Evolutionary conservation across 1,284 basidiomycete species (phyloP).

Genomic region (Mixia osmundae): DNA sequence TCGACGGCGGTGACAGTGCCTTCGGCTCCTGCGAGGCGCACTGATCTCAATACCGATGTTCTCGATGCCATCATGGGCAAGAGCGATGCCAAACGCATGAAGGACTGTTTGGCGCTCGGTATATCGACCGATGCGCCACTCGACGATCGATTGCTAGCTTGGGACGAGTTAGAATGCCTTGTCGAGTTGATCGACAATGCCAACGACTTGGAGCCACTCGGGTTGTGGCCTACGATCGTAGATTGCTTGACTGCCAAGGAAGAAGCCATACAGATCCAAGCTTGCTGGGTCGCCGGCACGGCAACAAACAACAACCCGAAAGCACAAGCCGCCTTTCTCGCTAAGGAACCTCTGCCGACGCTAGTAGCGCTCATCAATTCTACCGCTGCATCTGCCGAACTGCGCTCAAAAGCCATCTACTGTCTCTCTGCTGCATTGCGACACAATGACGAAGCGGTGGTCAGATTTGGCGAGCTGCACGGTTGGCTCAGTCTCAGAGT

Average conservation of each 20-base stretch:
- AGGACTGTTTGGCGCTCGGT: too few relatives aligned
- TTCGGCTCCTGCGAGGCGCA: not conserved
- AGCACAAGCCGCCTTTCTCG: slow-evolving; percentile 47
- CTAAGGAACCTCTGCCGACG: slow-evolving; percentile 39
- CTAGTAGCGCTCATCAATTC: slow-evolving; percentile 37
- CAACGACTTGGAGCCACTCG: slow-evolving; percentile 61
- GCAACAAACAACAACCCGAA: slow-evolving; percentile 86
- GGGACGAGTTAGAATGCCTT: slow-evolving; percentile 76
- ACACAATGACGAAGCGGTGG: slow-evolving; percentile 48
- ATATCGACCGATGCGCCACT: too few relatives aligned
- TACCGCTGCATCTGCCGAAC: slow-evolving; percentile 26
- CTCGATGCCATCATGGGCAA: slow-evolving; percentile 70
- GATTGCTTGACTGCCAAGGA: slow-evolving; percentile 36
- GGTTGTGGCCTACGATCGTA: slow-evolving; percentile 67
- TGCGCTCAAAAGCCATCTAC: slow-evolving; percentile 66
- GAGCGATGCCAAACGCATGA: slow-evolving; percentile 62
- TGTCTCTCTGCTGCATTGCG: slow-evolving; percentile 62
- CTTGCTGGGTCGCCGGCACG: slow-evolving; percentile 79
- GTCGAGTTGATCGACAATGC: slow-evolving; percentile 84
- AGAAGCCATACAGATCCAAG: slow-evolving; percentile 41
- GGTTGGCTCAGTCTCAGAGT: slow-evolving; percentile 47
- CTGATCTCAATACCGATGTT: slow-evolving; percentile 42
- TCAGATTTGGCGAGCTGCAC: slow-evolving; percentile 31
- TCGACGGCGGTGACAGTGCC: not conserved
- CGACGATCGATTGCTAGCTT: slow-evolving; percentile 45